A percentile compares a stretch with the other conserved stretches of the same genome.
phyloP scores from a whole-genome alignment of 768 basidiomycete genomes.

The Serpula lacrymans region DNA sequence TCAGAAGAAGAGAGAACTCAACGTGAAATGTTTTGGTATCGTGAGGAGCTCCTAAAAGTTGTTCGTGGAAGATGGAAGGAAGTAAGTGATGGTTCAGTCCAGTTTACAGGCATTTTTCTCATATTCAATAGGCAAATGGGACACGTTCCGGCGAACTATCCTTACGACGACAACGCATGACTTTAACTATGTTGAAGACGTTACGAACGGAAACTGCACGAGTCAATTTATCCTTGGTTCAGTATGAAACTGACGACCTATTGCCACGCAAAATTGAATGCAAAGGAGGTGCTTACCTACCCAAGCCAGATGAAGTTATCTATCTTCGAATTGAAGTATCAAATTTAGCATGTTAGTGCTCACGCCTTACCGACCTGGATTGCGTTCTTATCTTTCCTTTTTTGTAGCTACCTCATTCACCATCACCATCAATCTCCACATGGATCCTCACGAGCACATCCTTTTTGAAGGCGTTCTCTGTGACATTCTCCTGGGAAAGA shows the following conservation, averaged over 20 bases:
- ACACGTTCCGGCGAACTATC: conserved; percentile 73
- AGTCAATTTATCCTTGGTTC: conserved; percentile 51
- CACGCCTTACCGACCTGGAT: background rate
- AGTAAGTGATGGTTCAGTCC: conserved; percentile 41
- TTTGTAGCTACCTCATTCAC: conserved; percentile 47
- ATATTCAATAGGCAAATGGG: conserved; percentile 62
- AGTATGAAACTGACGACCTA: conserved; percentile 20
- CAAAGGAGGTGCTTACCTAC: conserved; percentile 41
- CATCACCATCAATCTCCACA: conserved; percentile 50
- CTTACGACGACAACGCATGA: conserved; percentile 74
- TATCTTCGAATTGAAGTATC: conserved; percentile 53
- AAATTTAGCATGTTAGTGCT: conserved; percentile 64
- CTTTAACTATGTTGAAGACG: conserved; percentile 73
- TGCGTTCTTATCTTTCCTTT: conserved; percentile 9
- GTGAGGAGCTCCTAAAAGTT: conserved; percentile 76
- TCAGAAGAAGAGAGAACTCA: conserved; percentile 57
- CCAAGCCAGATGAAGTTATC: conserved; percentile 59
- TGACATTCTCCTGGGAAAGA: conserved; percentile 60
- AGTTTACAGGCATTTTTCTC: background rate
- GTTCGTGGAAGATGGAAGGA: conserved; percentile 82
- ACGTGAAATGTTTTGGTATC: conserved; percentile 92
- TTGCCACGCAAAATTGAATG: conserved; percentile 11
- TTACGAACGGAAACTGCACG: conserved; percentile 66
- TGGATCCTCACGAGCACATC: conserved; percentile 61
- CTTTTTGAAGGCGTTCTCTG: conserved; percentile 65